Evolutionary conservation across 2,329 filamentous ascomycete species (phyloP).

Genomic region (Cadophora sp.): DNA sequence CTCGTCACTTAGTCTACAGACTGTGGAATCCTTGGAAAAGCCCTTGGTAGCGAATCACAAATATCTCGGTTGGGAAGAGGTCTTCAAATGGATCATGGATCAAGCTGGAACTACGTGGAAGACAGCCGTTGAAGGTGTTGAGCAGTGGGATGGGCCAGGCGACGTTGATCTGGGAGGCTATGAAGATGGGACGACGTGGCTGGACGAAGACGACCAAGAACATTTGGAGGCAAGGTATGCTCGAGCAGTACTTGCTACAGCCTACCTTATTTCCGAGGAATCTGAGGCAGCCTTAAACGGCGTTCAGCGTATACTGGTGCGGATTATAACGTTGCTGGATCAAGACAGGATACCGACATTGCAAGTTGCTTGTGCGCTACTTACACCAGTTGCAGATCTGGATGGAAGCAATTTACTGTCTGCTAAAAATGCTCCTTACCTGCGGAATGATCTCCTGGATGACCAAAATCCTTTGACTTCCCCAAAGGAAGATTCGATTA

Average conservation of each 20-base stretch:
- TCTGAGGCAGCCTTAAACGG: constrained; percentile 63
- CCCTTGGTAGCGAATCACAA: constrained; percentile 42
- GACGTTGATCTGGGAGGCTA: constrained; percentile 73
- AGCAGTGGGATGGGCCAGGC: constrained; percentile 75
- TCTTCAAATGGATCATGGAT: constrained; percentile 70
- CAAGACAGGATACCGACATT: constrained; percentile 62
- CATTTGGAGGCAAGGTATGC: constrained; percentile 70
- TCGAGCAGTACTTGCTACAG: constrained; percentile 69
- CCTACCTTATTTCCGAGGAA: constrained; percentile 69
- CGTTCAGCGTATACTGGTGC: constrained; percentile 65
- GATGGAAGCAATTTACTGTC: constrained; percentile 46
- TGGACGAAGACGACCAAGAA: constrained; percentile 65
- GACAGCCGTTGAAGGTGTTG: constrained; percentile 66
- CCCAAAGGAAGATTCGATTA: constrained; percentile 61
- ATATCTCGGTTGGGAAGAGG: constrained; percentile 71
- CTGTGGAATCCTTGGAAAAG: constrained; percentile 37
- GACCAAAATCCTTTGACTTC: constrained; percentile 69
- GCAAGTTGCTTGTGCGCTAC: constrained; percentile 53
- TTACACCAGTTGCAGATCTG: constrained; percentile 52
- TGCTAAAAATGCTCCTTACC: constrained; percentile 51
- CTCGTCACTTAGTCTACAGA: constrained; percentile 28
- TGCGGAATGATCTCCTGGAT: constrained; percentile 61
- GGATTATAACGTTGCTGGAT: constrained; percentile 65
- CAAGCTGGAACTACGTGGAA: constrained; percentile 67
- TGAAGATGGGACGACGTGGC: constrained; percentile 56